A percentile compares a stretch with the other conserved stretches of the same genome.
phyloP scores from a whole-genome alignment of 2,329 filamentous ascomycete genomes.

The Cladosporium halotolerans region DNA sequence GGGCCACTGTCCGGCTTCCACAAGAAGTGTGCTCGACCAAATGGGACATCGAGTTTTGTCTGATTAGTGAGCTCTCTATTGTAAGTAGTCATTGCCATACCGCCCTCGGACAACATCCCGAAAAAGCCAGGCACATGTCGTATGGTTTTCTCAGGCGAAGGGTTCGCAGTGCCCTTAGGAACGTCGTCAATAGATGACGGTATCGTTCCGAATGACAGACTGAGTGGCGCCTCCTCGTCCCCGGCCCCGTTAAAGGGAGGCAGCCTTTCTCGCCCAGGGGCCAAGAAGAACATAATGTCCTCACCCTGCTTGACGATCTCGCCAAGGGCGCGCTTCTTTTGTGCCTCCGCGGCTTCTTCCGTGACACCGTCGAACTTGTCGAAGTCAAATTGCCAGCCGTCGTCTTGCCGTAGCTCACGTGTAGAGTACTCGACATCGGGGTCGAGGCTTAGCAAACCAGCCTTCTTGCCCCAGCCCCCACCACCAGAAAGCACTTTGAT shows the following conservation, averaged over 20 bases:
- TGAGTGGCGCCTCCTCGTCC: conserved; percentile 7
- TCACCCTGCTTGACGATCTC: conserved; percentile 59
- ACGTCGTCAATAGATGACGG: conserved; percentile 39
- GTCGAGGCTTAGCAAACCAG: conserved; percentile 71
- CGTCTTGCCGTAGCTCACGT: conserved; percentile 47
- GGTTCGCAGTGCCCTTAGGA: conserved; percentile 4
- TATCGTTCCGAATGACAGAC: conserved; percentile 34
- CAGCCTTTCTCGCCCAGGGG: conserved; percentile 23
- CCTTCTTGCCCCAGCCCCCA: conserved; percentile 77
- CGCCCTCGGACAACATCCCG: conserved; percentile 57
- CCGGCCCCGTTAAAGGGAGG: neutral
- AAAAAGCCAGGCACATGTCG: conserved; percentile 42
- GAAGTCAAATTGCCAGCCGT: conserved; percentile 47
- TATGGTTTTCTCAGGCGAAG: conserved; percentile 13
- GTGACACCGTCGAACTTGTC: conserved; percentile 27
- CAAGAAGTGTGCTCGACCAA: neutral
- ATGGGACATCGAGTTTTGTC: conserved; percentile 13
- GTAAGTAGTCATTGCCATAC: conserved; percentile 45
- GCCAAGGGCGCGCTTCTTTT: conserved; percentile 38
- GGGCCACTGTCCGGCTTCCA: too few species aligned
- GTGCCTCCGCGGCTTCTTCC: conserved; percentile 26
- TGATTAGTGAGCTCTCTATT: neutral
- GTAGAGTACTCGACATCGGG: conserved; percentile 54
- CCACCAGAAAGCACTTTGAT: conserved; percentile 64
- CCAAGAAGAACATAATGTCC: conserved; percentile 60